Base-by-base conservation (phyloP, 805 yeast species). In the Teunomyces lycoperdinae region DNA sequence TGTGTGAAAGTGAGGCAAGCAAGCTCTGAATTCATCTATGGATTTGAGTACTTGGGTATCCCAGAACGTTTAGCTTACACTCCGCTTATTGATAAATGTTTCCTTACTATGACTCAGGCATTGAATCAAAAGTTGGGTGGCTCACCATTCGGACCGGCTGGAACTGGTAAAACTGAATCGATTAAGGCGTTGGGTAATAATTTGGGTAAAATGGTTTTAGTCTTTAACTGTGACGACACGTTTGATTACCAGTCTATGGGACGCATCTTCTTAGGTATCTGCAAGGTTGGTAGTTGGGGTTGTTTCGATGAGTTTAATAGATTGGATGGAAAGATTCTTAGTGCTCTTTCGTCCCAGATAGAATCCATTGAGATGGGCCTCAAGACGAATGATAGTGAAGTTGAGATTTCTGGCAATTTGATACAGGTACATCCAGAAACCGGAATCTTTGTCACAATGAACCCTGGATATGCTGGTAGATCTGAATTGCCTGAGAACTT, bases 301-400 rank as follows among this genome's bases (percentile, higher is more conserved):
- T 92, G 98, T 64, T 92, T 92, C 67, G 98, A 92, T 63, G 98
- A 92, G 63, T 91, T 92, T 59, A 92, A 92, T 59, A 74, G 98
- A 51, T 74, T 92, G 28, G 84, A 82, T 34, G 79, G 78, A 49
- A 76, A 74, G 10, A 85, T 84, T 49, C 68, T 92, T 42, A 89
- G 96, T 66, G 91, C 97, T 0, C 85, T 89, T 0, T 85, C 97
- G 0, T 80, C 92, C 0, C 89, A 85, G 56, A 76, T 92, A 24
- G 95, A 86, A 53, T 70, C 64, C 26, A 87, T 90, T 33, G 92
- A 89, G 57, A 54, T 60, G 5, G 85, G 85, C 0, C 58, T 87
- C 30, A 52, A 43, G 30, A 53, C 64, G 31, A 54, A 63, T 2
- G 52, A 57, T 1, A 36, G 36, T 0, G 43, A 29, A 9, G 64